Conservation (phyloP, 768 basidiomycete species). For the Dentipellis fragilis region DNA sequence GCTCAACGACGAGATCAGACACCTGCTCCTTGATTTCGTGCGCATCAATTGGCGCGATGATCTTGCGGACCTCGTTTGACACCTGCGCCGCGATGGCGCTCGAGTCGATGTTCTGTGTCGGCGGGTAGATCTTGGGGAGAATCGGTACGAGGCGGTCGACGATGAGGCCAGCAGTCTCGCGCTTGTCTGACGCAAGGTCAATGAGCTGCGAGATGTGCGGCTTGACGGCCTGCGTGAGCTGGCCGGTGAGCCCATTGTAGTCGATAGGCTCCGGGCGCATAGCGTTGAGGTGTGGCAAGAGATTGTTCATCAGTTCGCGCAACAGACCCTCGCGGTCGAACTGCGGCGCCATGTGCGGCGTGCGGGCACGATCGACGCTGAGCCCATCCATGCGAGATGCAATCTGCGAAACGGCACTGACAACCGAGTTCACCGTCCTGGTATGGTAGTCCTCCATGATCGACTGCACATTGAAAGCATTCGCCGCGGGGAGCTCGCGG, state of each 20-base stretch:
- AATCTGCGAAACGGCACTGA: slow-evolving; percentile 46
- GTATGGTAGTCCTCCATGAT: slow-evolving; percentile 49
- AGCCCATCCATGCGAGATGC: slow-evolving; percentile 50
- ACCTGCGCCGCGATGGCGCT: slow-evolving; percentile 49
- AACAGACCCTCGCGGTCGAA: slow-evolving; percentile 47
- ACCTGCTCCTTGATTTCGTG: slow-evolving; percentile 87
- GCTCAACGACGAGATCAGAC: slow-evolving; percentile 79
- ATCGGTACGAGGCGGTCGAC: slow-evolving; percentile 63
- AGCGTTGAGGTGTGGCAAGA: slow-evolving; percentile 52
- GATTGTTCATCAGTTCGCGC: slow-evolving; percentile 44
- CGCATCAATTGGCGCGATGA: slow-evolving; percentile 69
- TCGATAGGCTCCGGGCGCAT: slow-evolving; percentile 62
- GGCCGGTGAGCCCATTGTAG: slow-evolving; percentile 65
- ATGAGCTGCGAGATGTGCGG: slow-evolving; percentile 85
- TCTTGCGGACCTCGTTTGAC: slow-evolving; percentile 57
- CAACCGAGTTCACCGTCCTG: slow-evolving; percentile 48
- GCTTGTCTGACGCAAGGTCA: slow-evolving; percentile 80
- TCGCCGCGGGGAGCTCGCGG: slow-evolving; percentile 13
- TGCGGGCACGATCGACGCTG: slow-evolving; percentile 26
- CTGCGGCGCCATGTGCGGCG: slow-evolving; percentile 25
- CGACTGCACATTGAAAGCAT: slow-evolving; percentile 21
- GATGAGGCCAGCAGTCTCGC: slow-evolving; percentile 78
- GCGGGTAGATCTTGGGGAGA: slow-evolving; percentile 33
- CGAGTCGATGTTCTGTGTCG: slow-evolving; percentile 33
- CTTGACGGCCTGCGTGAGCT: slow-evolving; percentile 77